Base-by-base conservation (phyloP, 306 rosid species). In the Prosopis cineraria region DNA sequence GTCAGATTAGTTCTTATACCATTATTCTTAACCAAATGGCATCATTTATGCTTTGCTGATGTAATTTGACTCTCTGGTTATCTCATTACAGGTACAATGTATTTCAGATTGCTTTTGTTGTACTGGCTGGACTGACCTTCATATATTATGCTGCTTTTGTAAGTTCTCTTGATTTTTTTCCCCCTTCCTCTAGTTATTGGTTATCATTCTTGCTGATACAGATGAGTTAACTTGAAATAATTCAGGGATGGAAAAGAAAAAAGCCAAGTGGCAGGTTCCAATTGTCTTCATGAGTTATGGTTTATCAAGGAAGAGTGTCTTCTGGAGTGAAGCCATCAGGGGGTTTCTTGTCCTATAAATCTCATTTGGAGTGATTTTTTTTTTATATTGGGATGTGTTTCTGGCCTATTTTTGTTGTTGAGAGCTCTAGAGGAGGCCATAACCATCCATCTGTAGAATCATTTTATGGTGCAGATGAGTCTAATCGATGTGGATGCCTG, bases 231-330 rank as follows among this genome's bases (percentile, higher is more conserved):
- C 24, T 70, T 67, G 58, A 79, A 84, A 59, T 83, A 60, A 68
- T 40, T 59, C 85, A 96, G 99, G 99, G 99, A 80, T 96, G 99
- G 99, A 93, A 91, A 85, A 91, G 98, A 91, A 93, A 81, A 83
- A 93, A 91, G 76, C 94, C 90, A 3, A 88, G 90, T 22, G 94
- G 97, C 93, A 90, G 91, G 91, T 96, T 96, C 90, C 98, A 96
- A 79, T 88, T 96, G 83, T 91, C 97, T 75, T 56, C 93, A 29
- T 96, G 87, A 84, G 85, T 65, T 63, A 73, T n/a, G 79, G 37
- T 73, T 63, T 80, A 12, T 55, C 79, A 78, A 55, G n/a, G 59
- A 88, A 76, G 78, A 72, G 78, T 74, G 48, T 73, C 78, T 73
- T 73, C 66, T 77, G 76, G 78, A 79, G 76, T 75, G 78, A n/a